Base-by-base conservation (phyloP, 352 stramenopile species). In the Globisporangium viniferum region DNA sequence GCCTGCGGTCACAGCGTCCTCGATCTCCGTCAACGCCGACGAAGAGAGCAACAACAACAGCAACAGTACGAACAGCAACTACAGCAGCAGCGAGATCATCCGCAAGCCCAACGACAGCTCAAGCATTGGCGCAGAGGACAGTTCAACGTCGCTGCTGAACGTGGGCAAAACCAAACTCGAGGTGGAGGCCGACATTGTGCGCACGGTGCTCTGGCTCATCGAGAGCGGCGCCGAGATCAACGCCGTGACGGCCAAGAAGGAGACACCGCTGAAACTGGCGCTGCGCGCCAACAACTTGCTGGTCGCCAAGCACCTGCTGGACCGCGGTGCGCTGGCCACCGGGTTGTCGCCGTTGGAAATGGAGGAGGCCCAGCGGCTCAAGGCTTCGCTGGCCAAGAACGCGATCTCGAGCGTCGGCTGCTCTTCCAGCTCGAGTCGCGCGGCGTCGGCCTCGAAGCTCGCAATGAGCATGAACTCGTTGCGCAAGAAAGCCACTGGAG, bases 211-310 rank as follows among this genome's bases (percentile, higher is more conserved):
- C 20, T 95, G 88, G 88, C 73, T 95, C 31, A 36, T 95, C 12
- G 85, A 95, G 59, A 86, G 88, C 35, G 87, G 88, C 15, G 82
- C 83, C 7, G 77, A 91, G 54, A 68, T 88, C 48, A 91, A 97
- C 58, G 73, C 69, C 2, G 33, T 71, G 61, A 89, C 89, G 27
- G 58, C 64, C 14, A 64, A 67, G 29, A 73, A 84, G 27, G 73
- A 92, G 66, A 84, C 79, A 6, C 66, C 86, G 22, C 64, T 92
- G 27, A 84, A 95, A 62, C 71, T 88, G 6, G 80, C 83, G 3
- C 68, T 92, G 15, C 71, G 84, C 27, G 72, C 75, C 31, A 76
- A 75, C 10, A 85, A 88, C 24, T 66, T 86, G 63, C 56, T 81
- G 12, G 48, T 90, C 5, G 80, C 80, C 18, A 89, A 90, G 58